Evolutionary conservation across 2,329 filamentous ascomycete species (phyloP).

Genomic region (Aspergillus uvarum): DNA sequence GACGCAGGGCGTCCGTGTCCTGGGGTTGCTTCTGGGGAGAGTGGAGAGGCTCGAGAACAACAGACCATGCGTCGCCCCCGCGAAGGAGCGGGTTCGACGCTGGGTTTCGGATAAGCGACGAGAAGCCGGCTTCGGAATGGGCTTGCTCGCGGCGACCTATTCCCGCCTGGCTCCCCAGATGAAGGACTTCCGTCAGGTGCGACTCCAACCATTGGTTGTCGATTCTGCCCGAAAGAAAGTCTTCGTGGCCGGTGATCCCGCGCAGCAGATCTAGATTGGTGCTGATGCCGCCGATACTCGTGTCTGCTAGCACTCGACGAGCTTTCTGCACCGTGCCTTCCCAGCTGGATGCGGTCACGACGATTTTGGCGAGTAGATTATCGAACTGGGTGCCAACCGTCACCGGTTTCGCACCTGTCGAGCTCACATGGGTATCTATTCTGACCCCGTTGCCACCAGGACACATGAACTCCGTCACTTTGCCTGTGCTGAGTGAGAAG

Average conservation of each 20-base stretch:
- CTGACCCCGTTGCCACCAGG: slow-evolving; percentile 59
- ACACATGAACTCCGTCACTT: slow-evolving; percentile 55
- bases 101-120: slow-evolving; percentile 19
- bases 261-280: slow-evolving; percentile 58
- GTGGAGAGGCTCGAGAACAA: slow-evolving; percentile 45
- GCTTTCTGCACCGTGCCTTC: slow-evolving; percentile 54
- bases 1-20: slow-evolving; percentile 27
- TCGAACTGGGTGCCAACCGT: slow-evolving; percentile 59
- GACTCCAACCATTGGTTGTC: slow-evolving; percentile 61
- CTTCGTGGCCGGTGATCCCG: slow-evolving; percentile 52
- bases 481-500: slow-evolving; percentile 61
- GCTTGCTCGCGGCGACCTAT: not conserved
- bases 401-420: slow-evolving; percentile 34
- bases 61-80: slow-evolving; percentile 60
- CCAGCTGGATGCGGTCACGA: slow-evolving; percentile 57
- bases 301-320: slow-evolving; percentile 56
- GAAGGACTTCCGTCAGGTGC: slow-evolving; percentile 46
- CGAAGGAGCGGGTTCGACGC: slow-evolving; percentile 51
- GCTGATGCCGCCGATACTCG: slow-evolving; percentile 56
- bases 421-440: slow-evolving; percentile 57
- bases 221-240: slow-evolving; percentile 50
- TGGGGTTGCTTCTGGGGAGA: slow-evolving; percentile 16
- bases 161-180: slow-evolving; percentile 23
- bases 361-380: slow-evolving; percentile 60
- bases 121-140: not conserved